Evolutionary conservation across 108 stramenopile species (phyloP).

Genomic region (Pelagomonas calceolata): DNA sequence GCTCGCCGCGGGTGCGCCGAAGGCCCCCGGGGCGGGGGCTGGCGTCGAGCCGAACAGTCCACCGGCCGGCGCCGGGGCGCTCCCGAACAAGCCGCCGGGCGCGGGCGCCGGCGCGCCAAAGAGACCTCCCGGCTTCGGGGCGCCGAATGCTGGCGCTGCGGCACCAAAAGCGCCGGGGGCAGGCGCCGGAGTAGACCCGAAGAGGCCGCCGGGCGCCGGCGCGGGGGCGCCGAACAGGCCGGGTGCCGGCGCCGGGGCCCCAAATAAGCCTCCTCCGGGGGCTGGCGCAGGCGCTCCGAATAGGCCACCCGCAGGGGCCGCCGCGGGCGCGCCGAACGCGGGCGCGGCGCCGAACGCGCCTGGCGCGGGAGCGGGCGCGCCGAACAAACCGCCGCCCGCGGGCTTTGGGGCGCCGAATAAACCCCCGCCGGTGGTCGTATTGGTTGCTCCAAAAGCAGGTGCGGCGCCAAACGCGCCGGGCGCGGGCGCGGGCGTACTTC

Average conservation of each 20-base stretch:
- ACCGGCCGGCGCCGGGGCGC: constrained; percentile 24
- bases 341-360: too few relatives aligned
- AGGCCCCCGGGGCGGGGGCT: constrained; percentile 52
- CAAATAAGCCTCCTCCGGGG: too few relatives aligned
- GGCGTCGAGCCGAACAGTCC: constrained; percentile 35
- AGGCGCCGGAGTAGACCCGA: too few relatives aligned
- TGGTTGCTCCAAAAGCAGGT: too few relatives aligned
- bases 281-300: too few relatives aligned
- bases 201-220: constrained; percentile 17
- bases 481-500: too few relatives aligned
- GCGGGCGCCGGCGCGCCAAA: constrained; percentile 24
- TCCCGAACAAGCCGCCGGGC: constrained; percentile 13
- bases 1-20: constrained; percentile 45
- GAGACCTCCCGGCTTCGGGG: constrained; percentile 17
- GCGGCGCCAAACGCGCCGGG: too few relatives aligned
- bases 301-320: constrained; percentile 24
- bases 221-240: constrained; percentile 40
- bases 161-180: constrained; percentile 27
- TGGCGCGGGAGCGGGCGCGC: too few relatives aligned
- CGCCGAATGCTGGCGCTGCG: neutral
- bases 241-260: constrained; percentile 34
- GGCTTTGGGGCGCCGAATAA: constrained; percentile 10
- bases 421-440: too few relatives aligned
- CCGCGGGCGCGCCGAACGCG: constrained; percentile 8
- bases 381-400: constrained; percentile 22